Evolutionary conservation across 169 alveolate genomes (phyloP), one percentile per base, ranked within the genome.

Genomic region (Eimeria mitis): DNA sequence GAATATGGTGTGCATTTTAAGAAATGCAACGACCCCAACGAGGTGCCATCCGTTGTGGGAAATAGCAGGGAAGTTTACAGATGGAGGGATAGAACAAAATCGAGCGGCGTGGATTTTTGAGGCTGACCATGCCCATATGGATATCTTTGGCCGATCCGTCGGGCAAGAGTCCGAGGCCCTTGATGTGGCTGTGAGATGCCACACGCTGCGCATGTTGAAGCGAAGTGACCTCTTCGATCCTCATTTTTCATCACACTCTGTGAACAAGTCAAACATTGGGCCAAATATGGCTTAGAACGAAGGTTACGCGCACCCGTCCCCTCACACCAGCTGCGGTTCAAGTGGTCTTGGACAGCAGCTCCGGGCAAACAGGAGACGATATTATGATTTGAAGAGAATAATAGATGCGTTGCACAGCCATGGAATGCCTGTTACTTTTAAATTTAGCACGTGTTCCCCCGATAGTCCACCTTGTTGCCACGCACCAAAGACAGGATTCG

Each of bases 181-280:
- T 99, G 91, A 99, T 98, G 97, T 99, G 99, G 94, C 99, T 98
- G 96, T 99, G 99, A 56, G 99, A 98, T 59, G 99, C 99, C 47
- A 99, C 98, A 94, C 99, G 98, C 97, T 95, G 95, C 34, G 97
- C 96, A 83, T 96, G 94, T 71, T 96, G 95, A 73, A 97, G 95
- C 65, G 98, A 97, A n/a, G 95, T 75, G 84, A 97, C 98, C 95
- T 97, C 97, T 31, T 94, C 96, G 76, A 94, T 89, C 54, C 85
- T 84, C 97, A 96, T 92, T 44, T n/a, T 96, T 61, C 0, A 61
- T 34, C 4, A n/a, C 11, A 52, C 28, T 2, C 31, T 47, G 56
- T 21, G 40, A 37, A 81, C 65, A 54, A 2, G 40, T 71, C 54
- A 4, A 71, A 21, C 14, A 61, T 23, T 31, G n/a, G 79, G 79